phyloP scores from a whole-genome alignment of 2,329 filamentous ascomycete species.

The Arachnopeziza araneosa region DNA sequence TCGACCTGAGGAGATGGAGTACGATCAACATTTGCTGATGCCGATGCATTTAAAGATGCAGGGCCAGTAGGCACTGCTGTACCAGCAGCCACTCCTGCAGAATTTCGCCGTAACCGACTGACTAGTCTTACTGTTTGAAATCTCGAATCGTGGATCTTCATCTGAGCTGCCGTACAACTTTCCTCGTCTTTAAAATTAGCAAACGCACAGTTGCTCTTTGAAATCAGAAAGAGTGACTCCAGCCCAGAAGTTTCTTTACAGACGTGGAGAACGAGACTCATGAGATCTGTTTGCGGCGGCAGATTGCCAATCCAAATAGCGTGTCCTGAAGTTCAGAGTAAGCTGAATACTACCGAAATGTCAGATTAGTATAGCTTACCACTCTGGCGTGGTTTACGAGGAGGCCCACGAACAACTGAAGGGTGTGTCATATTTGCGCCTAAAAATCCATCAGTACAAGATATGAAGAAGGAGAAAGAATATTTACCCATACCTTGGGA shows the following conservation, averaged over 20 bases:
- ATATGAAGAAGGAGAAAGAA: not conserved
- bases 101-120: slow-evolving; percentile 66
- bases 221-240: slow-evolving; percentile 88
- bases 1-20: slow-evolving; percentile 33
- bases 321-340: slow-evolving; percentile 57
- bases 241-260: slow-evolving; percentile 70
- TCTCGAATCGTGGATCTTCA: slow-evolving; percentile 81
- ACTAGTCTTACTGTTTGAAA: slow-evolving; percentile 84
- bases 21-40: slow-evolving; percentile 17
- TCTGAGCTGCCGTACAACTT: slow-evolving; percentile 70
- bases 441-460: not conserved
- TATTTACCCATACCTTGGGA: slow-evolving; percentile 28
- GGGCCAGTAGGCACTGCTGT: slow-evolving; percentile 27
- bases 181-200: slow-evolving; percentile 86
- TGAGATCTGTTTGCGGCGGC: slow-evolving; percentile 74
- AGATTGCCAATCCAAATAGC: slow-evolving; percentile 96
- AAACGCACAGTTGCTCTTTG: slow-evolving; percentile 96
- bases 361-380: slow-evolving; percentile 38
- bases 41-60: slow-evolving; percentile 23
- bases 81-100: slow-evolving; percentile 31
- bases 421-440: slow-evolving; percentile 24
- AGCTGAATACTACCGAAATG: slow-evolving; percentile 1
- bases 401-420: slow-evolving; percentile 46
- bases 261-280: slow-evolving; percentile 85
- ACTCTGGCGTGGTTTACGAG: slow-evolving; percentile 54